Evolutionary conservation across 2,329 filamentous ascomycete genomes (phyloP), one percentile per base, ranked within the genome.

Genomic region (Mycosphaerella sp.): DNA sequence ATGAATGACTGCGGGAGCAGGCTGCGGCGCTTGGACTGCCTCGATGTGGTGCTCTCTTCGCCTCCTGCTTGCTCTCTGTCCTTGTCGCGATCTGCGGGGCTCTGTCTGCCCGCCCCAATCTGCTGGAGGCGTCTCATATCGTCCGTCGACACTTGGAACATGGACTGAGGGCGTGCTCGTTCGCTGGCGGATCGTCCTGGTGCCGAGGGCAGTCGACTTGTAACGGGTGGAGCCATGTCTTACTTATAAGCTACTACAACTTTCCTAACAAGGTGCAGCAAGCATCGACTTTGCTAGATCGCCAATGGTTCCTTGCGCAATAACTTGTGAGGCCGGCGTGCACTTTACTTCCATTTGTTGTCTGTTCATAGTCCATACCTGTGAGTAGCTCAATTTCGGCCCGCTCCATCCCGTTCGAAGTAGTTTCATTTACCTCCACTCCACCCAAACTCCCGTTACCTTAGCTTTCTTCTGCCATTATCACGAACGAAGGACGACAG

Each of bases 21-120:
- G 48, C 64, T 67, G 28, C 63, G 51, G 34, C 65, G 55, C 50
- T 66, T 65, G n/a, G 54, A 52, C 49, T 59, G 54, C 40, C 59
- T 62, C n/a, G 52, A 27, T n/a, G 35, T 34, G 30, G n/a, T n/a
- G n/a, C 28, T 10, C 28, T 34, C 17, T 30, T 18, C 34, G 8
- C 28, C 36, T 21, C 16, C 17, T 13, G 39, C 39, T 35, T 40
- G 14, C 39, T 47, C 50, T n/a, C 28, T 43, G 7, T 42, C 46
- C 41, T 16, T 17, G n/a, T 34, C 27, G 30, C 30, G 27, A 14
- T 47, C 47, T 45, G 49, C 45, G 13, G 41, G 27, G 35, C 17
- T 34, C 13, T 40, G 42, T 18, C 47, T 53, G 27, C 51, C 53
- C 13, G 53, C 44, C 13, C 50, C 58, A 14, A 55, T 43, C n/a